Evolutionary conservation across 805 yeast species (phyloP), one percentile per base, ranked within the genome.

Genomic region (Metschnikowia lunata): DNA sequence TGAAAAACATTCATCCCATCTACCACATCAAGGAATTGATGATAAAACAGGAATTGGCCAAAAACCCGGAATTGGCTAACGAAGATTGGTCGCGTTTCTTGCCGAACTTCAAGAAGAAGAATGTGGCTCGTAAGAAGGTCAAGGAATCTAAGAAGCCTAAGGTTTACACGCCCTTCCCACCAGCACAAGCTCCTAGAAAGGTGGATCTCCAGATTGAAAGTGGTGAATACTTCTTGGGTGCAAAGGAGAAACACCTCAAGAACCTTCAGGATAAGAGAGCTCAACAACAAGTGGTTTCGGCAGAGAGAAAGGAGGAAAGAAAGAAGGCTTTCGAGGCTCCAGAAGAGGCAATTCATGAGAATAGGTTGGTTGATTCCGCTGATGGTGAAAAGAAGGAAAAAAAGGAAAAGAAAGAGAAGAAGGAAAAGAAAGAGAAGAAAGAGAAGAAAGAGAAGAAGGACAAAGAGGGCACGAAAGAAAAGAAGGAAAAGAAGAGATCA

Each of bases 91-190:
- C 89, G 26, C 78, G 99, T 66, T 93, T 91, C 65, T 73, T 93
- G 61, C 99, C 99, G 23, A 89, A 85, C 74, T 93, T 93, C 74
- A 93, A 88, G 79, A 93, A 91, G 78, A 83, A 90, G 66, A 89
- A 89, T 60, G 96, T 91, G 53, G 95, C 95, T 31, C 83, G 99
- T 61, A 86, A 86, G 83, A 84, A 84, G 75, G 80, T 78, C 67
- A 80, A 78, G 64, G 71, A 77, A 59, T 78, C 69, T 56, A 78
- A 72, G 56, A 82, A 78, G 66, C 75, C 76, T 76, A 49, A 40
- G 68, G 83, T 80, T 4, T 91, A 91, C 79, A 93, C 99, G 30
- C 98, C 99, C 62, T 93, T 93, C 89, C 99, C 99, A 71, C 98
- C 99, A 57, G 86, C 88, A 41, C 99, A 88, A 69, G 79, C 81